These are phyloP conservation scores for Plantago rigida DNA, from an alignment of 305 asterid genomes.

Conservation along the genomic window DNA sequence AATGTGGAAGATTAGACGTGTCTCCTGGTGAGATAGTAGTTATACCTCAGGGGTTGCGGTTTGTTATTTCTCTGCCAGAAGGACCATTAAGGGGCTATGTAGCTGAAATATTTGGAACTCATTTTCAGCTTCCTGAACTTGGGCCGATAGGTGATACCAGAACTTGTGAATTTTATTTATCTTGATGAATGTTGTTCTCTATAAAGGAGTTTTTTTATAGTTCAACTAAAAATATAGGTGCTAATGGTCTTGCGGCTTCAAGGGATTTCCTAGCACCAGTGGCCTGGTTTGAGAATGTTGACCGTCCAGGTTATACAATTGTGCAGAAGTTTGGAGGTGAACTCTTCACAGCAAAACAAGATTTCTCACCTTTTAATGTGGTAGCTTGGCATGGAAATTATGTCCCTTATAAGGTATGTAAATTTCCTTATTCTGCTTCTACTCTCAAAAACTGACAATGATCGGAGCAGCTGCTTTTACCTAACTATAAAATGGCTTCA, in stretches of 20 bases:
- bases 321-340: slow-evolving; percentile 95
- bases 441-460: neutral
- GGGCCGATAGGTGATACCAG: slow-evolving; percentile 75
- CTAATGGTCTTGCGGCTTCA: slow-evolving; percentile 93
- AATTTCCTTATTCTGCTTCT: slow-evolving; percentile 3
- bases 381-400: slow-evolving; percentile 97
- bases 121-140: slow-evolving; percentile 95
- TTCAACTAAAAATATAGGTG: slow-evolving; percentile 45
- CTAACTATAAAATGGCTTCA: slow-evolving; percentile 7
- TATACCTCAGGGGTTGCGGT: slow-evolving; percentile 83
- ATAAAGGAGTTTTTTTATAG: slow-evolving; percentile 12
- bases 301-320: slow-evolving; percentile 64
- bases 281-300: slow-evolving; percentile 65
- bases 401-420: slow-evolving; percentile 70
- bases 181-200: slow-evolving; percentile 6
- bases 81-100: slow-evolving; percentile 86
- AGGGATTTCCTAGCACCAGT: slow-evolving; percentile 83
- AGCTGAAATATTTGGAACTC: slow-evolving; percentile 87
- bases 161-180: slow-evolving; percentile 20
- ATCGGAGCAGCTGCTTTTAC: neutral
- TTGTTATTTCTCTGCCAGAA: slow-evolving; percentile 70
- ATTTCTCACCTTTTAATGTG: slow-evolving; percentile 92
- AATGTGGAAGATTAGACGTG: slow-evolving; percentile 74
- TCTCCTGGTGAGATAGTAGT: slow-evolving; percentile 76
- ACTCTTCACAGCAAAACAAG: slow-evolving; percentile 86